These are phyloP conservation scores for Clonostachys rhizophaga DNA, from an alignment of 2,329 filamentous ascomycete species.

Conservation along the genomic window DNA sequence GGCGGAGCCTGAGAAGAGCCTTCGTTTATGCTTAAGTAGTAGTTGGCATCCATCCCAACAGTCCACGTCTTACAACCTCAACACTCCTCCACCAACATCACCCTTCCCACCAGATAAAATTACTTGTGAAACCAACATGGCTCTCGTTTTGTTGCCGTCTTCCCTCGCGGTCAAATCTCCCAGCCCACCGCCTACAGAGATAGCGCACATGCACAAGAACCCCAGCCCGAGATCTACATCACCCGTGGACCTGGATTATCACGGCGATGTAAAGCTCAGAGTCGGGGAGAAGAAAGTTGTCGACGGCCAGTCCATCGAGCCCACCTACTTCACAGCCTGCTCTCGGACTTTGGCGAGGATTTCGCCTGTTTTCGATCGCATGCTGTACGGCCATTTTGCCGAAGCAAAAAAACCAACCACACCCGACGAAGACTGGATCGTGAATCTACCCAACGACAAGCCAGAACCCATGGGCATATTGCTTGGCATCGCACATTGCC, in stretches of 20 bases:
- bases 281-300: background rate
- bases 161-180: no score
- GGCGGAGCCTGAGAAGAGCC: no score
- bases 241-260: background rate
- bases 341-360: constrained; percentile 16
- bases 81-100: no score
- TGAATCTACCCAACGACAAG: constrained; percentile 22
- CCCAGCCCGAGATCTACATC: background rate
- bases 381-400: constrained; percentile 18
- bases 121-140: no score
- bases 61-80: no score
- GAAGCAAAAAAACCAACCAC: constrained; percentile 5
- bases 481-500: constrained; percentile 20
- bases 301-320: background rate
- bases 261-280: background rate
- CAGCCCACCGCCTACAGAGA: no score
- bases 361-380: constrained; percentile 17
- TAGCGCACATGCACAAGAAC: no score
- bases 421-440: constrained; percentile 11
- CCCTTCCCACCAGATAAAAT: no score
- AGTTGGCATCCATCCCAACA: no score
- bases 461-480: constrained; percentile 16
- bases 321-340: constrained; percentile 11
- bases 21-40: no score
- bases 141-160: no score